Percentiles rank a stretch among this genome's conserved stretches.
phyloP scores from a whole-genome alignment of 768 basidiomycete genomes.

The Leccinum incarnatum region DNA sequence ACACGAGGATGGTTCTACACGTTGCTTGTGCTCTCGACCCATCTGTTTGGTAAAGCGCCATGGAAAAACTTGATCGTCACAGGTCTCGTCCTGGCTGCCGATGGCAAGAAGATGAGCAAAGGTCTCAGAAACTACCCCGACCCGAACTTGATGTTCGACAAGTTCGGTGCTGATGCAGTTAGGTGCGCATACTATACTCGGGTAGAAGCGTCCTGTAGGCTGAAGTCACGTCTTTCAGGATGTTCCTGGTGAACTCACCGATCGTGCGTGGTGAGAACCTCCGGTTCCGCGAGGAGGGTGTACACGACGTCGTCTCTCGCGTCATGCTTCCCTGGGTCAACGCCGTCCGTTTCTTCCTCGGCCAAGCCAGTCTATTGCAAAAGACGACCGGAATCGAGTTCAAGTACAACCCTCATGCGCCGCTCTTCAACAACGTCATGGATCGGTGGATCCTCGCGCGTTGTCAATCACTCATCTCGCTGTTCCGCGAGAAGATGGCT shows the following conservation, averaged over 20 bases:
- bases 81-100: constrained; percentile 92
- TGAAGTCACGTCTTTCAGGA: constrained; percentile 43
- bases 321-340: constrained; percentile 98
- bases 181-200: constrained; percentile 44
- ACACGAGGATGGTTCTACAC: constrained; percentile 99
- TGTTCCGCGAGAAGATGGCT: constrained; percentile 93
- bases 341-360: constrained; percentile 98
- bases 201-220: neutral
- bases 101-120: constrained; percentile 99
- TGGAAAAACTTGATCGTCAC: constrained; percentile 99
- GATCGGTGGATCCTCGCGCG: constrained; percentile 97
- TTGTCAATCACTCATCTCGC: constrained; percentile 93
- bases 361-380: constrained; percentile 85
- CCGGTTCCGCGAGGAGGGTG: constrained; percentile 96
- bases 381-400: constrained; percentile 78
- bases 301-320: constrained; percentile 93
- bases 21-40: constrained; percentile 91
- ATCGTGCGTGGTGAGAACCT: constrained; percentile 98
- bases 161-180: constrained; percentile 94
- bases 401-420: constrained; percentile 82
- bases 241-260: constrained; percentile 99
- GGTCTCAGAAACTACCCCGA: constrained; percentile 96
- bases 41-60: constrained; percentile 88
- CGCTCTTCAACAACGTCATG: constrained; percentile 90
- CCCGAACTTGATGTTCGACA: constrained; percentile 84